Conservation (phyloP, 1,139 yeast genomes). For the Saccharomycopsis hybrid region DNA sequence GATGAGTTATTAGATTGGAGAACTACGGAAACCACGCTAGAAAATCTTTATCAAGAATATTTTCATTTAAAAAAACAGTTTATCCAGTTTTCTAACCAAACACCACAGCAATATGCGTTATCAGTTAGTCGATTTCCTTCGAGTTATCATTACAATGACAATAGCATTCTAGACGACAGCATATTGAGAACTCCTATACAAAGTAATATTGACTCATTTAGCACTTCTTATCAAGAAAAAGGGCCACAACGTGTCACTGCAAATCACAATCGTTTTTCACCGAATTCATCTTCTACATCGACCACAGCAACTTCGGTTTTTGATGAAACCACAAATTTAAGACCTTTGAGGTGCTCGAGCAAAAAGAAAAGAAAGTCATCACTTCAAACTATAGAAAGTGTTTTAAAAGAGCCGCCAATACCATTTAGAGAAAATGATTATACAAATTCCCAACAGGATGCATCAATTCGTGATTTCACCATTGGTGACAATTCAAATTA, state of each 20-base stretch:
- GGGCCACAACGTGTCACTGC: no score
- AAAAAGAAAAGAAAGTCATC: slow-evolving; percentile 10
- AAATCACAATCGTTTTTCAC: not conserved
- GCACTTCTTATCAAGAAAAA: no score
- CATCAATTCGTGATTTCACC: no score
- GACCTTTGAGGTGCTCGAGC: slow-evolving; percentile 20
- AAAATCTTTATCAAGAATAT: slow-evolving; percentile 44
- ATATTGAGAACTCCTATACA: no score
- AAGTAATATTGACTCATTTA: no score
- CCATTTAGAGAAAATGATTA: slow-evolving; percentile 6
- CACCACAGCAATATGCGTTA: slow-evolving; percentile 1
- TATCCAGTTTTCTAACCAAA: slow-evolving; percentile 7
- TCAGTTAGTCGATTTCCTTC: not conserved
- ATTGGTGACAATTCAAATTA: not conserved
- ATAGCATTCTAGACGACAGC: no score
- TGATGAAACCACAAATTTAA: slow-evolving; percentile 17
- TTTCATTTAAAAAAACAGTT: slow-evolving; percentile 31
- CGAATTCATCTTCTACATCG: slow-evolving; percentile 6
- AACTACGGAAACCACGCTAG: slow-evolving; percentile 42
- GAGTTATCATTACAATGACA: no score
- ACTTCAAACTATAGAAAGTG: slow-evolving; percentile 6
- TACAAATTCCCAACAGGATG: no score
- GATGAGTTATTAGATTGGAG: slow-evolving; percentile 33
- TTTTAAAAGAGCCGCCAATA: slow-evolving; percentile 6
- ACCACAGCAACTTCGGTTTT: slow-evolving; percentile 19